A percentile compares a stretch with the other conserved stretches of the same genome.
Conservation (phyloP, 371 early-diverging fungal species). For the Mucor irregularis region DNA sequence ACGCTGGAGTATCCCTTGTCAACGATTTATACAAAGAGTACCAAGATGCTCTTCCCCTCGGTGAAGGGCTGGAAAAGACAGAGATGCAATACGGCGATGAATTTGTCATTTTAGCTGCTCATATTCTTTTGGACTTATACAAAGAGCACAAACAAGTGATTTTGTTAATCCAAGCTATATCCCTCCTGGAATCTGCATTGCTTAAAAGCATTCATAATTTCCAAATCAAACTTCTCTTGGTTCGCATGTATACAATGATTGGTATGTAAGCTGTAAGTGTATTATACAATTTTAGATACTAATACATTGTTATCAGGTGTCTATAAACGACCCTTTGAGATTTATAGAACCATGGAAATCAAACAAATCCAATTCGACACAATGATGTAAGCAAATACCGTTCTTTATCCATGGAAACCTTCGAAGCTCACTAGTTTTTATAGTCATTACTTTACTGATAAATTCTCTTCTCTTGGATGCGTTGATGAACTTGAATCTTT, state of each 20-base stretch:
- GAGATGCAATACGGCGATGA: conserved; percentile 85
- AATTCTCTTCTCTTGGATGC: conserved; percentile 61
- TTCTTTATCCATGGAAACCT: not conserved
- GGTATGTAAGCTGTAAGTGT: conserved; percentile 43
- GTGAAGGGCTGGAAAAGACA: conserved; percentile 67
- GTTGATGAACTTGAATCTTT: conserved; percentile 53
- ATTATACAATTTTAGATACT: not conserved
- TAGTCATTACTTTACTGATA: conserved; percentile 70
- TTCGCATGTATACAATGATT: conserved; percentile 72
- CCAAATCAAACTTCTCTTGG: conserved; percentile 79
- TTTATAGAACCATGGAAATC: conserved; percentile 78
- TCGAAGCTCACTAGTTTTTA: not conserved
- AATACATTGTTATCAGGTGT: conserved; percentile 49
- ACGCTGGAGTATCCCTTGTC: conserved; percentile 29
- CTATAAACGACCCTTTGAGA: conserved; percentile 61
- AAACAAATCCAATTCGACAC: conserved; percentile 92
- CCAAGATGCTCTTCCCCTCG: conserved; percentile 61
- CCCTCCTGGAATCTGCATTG: conserved; percentile 77
- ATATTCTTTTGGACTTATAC: conserved; percentile 59
- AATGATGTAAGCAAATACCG: conserved; percentile 53
- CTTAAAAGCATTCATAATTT: conserved; percentile 76
- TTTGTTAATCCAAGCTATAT: conserved; percentile 51
- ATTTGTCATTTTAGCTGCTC: conserved; percentile 67
- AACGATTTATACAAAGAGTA: conserved; percentile 57
- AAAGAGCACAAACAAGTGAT: conserved; percentile 29